Evolutionary conservation across 2,329 filamentous ascomycete genomes (phyloP).

Genomic region (Ascochyta viciae-villosae): DNA sequence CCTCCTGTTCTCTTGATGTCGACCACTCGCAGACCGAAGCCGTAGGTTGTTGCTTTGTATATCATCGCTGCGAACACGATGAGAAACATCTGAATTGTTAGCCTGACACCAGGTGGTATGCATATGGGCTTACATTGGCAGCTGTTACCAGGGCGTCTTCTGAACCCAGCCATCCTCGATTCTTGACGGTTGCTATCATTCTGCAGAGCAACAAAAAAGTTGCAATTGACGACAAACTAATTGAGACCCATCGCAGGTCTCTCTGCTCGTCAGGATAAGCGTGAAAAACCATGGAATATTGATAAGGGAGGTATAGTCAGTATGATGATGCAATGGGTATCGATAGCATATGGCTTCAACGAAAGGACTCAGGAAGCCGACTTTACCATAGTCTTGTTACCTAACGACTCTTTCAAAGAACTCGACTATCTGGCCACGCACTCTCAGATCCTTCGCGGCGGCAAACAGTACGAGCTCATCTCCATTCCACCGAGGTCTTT

Average conservation of each 20-base stretch:
- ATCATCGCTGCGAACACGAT: constrained; percentile 21
- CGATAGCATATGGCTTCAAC: too few relatives aligned
- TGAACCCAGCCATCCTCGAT: constrained; percentile 34
- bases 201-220: constrained; percentile 24
- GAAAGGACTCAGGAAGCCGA: too few relatives aligned
- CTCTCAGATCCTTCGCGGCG: background rate
- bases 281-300: constrained; percentile 21
- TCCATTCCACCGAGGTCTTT: background rate
- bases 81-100: constrained; percentile 23
- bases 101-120: background rate
- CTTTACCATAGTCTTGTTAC: too few relatives aligned
- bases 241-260: constrained; percentile 32
- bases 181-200: constrained; percentile 26
- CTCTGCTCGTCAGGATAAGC: constrained; percentile 31
- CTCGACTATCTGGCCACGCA: too few relatives aligned
- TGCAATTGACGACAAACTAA: constrained; percentile 26
- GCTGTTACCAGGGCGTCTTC: constrained; percentile 35
- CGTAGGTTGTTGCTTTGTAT: constrained; percentile 26
- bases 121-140: constrained; percentile 24
- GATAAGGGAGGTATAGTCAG: too few relatives aligned
- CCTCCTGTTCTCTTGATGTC: constrained; percentile 31
- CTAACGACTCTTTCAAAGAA: too few relatives aligned
- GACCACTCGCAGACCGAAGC: constrained; percentile 27
- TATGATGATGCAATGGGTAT: too few relatives aligned
- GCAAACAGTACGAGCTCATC: background rate